phyloP scores from a whole-genome alignment of 441 rosid genomes.

The Corymbia calophylla region DNA sequence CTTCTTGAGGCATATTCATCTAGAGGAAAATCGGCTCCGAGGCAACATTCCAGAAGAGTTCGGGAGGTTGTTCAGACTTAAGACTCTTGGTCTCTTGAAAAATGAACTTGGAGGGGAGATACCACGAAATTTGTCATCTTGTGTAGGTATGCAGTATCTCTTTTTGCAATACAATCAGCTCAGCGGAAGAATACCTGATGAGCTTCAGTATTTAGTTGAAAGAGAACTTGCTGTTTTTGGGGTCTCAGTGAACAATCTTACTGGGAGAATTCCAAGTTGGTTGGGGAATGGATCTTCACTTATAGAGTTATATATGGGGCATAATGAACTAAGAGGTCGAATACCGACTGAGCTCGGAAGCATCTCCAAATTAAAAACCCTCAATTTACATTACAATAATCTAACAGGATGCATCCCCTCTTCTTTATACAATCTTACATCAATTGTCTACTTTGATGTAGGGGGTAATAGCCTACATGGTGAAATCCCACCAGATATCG shows the following conservation, averaged over 20 bases:
- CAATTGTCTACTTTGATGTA: not conserved
- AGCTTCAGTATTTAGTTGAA: not conserved
- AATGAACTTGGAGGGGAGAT: not conserved
- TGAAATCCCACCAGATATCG: not conserved
- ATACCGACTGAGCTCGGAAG: not conserved
- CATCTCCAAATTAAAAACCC: not conserved
- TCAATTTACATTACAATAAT: not conserved
- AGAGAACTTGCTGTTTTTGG: not conserved
- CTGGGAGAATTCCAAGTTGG: not conserved
- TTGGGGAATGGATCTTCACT: not conserved
- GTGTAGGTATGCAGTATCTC: not conserved
- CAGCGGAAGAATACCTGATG: not conserved
- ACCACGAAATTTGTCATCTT: not conserved
- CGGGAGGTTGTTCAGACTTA: not conserved
- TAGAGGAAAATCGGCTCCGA: not conserved
- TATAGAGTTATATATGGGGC: rapidly evolving
- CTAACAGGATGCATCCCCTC: not conserved
- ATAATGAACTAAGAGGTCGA: not conserved
- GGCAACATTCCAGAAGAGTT: not conserved
- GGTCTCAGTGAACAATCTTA: not conserved
- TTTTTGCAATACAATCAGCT: not conserved
- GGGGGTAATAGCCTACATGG: not conserved
- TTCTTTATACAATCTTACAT: not conserved
- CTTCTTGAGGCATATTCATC: not conserved
- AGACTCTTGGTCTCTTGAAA: rapidly evolving